phyloP scores from a whole-genome alignment of 73 alveolate genomes.

The Diophrys sp. region DNA sequence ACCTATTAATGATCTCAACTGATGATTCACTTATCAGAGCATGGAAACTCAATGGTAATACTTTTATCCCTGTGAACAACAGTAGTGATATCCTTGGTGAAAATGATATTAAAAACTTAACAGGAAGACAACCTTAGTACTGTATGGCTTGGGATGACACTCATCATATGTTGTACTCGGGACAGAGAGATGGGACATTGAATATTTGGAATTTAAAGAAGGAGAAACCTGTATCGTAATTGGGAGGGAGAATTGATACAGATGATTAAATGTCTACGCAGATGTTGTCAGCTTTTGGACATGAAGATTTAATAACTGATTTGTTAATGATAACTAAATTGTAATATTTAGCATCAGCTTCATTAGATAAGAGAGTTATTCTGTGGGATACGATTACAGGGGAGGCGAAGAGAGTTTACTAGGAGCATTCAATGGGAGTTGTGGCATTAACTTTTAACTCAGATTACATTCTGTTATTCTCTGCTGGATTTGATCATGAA shows the following conservation, averaged over 20 bases:
- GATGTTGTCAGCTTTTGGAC: too few species aligned
- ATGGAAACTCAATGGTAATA: conserved; percentile 73
- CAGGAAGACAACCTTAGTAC: conserved; percentile 42
- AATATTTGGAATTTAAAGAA: conserved; percentile 75
- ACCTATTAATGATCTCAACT: conserved; percentile 65
- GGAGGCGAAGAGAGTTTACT: conserved; percentile 68
- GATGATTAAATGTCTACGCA: too few species aligned
- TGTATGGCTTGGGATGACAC: conserved; percentile 82
- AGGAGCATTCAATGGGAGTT: conserved; percentile 82
- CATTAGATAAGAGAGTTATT: too few species aligned
- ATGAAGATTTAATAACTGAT: too few species aligned
- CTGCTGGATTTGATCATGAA: conserved; percentile 93
- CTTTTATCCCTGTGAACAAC: conserved; percentile 61
- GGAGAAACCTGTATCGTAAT: conserved; percentile 34
- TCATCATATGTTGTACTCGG: conserved; percentile 69
- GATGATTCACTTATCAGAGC: conserved; percentile 76
- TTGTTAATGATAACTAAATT: too few species aligned
- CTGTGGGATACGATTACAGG: too few species aligned
- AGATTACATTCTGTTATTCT: conserved; percentile 61
- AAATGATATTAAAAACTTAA: conserved; percentile 35
- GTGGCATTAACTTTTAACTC: conserved; percentile 82
- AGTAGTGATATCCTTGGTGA: conserved; percentile 40
- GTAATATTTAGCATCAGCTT: too few species aligned
- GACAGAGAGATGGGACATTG: conserved; percentile 74
- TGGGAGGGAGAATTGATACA: conserved; percentile 49